Conservation (phyloP, 2,329 filamentous ascomycete genomes). For the Hymenoscyphus repandus region DNA sequence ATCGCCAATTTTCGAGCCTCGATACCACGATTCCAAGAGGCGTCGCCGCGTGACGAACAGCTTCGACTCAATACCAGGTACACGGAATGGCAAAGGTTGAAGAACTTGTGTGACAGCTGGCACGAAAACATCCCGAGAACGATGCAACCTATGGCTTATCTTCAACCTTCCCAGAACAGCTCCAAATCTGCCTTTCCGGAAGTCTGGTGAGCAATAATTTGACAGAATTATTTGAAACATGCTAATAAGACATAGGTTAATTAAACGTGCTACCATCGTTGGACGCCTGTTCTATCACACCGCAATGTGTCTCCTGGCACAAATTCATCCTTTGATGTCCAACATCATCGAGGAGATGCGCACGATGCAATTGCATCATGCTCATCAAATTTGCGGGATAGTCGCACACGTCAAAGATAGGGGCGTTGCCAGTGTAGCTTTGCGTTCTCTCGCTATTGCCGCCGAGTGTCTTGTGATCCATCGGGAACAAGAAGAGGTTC, state of each 20-base stretch:
- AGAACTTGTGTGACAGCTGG: conserved; percentile 79
- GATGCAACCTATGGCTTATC: conserved; percentile 80
- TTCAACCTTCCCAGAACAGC: conserved; percentile 61
- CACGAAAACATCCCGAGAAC: conserved; percentile 70
- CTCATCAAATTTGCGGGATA: conserved; percentile 84
- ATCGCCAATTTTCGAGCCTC: conserved; percentile 78
- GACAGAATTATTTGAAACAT: conserved; percentile 8
- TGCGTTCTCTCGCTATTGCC: conserved; percentile 73
- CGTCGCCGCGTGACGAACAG: conserved; percentile 58
- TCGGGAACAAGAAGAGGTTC: conserved; percentile 74
- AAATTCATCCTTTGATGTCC: conserved; percentile 67
- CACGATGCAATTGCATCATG: conserved; percentile 65
- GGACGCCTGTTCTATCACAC: conserved; percentile 87
- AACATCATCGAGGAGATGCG: conserved; percentile 59
- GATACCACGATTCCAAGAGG: conserved; percentile 55
- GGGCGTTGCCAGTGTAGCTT: conserved; percentile 71
- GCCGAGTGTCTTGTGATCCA: conserved; percentile 64
- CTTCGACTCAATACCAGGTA: conserved; percentile 58
- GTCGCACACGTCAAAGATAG: conserved; percentile 78
- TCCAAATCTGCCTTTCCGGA: conserved; percentile 77
- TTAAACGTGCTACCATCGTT: conserved; percentile 76
- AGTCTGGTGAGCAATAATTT: conserved; percentile 59
- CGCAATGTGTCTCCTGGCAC: conserved; percentile 72
- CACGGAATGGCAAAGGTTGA: conserved; percentile 75
- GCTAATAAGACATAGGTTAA: conserved; percentile 52